phyloP scores from a whole-genome alignment of 202 grass and related monocot species.

The Saccharum hybrid region DNA sequence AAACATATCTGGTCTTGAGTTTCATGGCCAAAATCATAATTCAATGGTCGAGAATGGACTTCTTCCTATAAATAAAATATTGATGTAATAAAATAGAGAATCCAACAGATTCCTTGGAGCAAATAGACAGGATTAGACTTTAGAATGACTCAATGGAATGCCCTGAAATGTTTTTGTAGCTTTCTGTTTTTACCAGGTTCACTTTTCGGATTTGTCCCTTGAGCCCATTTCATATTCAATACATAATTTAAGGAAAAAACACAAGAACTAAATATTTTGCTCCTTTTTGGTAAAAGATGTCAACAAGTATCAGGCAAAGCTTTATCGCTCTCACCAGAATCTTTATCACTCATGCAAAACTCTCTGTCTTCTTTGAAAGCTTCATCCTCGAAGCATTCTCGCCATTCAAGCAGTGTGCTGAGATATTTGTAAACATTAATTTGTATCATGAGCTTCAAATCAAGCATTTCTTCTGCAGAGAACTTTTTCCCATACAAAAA shows the following conservation, averaged over 20 bases:
- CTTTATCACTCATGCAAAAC: neutral
- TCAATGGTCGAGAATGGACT: too few species aligned
- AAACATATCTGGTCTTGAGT: too few species aligned
- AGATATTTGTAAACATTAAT: conserved; percentile 70
- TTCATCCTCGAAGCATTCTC: conserved; percentile 72
- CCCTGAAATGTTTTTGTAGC: conserved; percentile 9
- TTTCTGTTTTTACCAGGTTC: neutral
- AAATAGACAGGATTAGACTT: neutral
- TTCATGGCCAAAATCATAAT: too few species aligned
- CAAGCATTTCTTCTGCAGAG: conserved; percentile 57
- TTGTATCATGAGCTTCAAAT: conserved; percentile 78
- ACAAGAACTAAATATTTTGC: neutral
- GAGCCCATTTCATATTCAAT: neutral
- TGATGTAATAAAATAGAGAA: neutral
- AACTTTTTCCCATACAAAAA: conserved; percentile 65
- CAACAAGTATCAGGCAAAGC: neutral
- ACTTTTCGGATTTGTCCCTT: neutral
- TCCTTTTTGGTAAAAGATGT: neutral
- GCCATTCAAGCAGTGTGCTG: conserved; percentile 61
- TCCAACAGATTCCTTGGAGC: neutral
- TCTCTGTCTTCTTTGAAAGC: conserved; percentile 49
- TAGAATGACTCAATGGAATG: neutral
- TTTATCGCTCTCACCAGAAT: neutral
- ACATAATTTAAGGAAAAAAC: neutral
- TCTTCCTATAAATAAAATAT: neutral